Conservation (phyloP, 257 asterid genomes). For the Primulina eburnea region DNA sequence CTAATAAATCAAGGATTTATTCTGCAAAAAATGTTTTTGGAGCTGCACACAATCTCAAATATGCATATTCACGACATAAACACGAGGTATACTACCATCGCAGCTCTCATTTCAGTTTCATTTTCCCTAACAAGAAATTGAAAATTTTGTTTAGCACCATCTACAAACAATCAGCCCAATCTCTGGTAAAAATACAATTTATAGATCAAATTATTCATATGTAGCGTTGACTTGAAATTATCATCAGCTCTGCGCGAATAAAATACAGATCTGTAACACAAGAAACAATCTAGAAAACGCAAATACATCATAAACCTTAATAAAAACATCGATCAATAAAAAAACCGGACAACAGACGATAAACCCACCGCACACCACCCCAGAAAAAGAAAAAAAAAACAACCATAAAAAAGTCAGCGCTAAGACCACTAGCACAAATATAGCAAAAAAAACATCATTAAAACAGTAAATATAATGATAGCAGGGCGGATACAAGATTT, state of each 20-base stretch:
- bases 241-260: neutral
- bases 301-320: no score
- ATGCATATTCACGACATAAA: neutral
- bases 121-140: neutral
- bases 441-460: neutral
- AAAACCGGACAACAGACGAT: neutral
- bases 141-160: neutral
- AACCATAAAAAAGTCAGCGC: slow-evolving; percentile 8
- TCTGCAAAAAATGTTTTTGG: neutral
- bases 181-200: neutral
- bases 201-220: neutral
- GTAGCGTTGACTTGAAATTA: neutral
- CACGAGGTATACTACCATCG: neutral
- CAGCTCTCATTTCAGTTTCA: neutral
- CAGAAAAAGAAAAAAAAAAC: neutral
- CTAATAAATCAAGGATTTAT: neutral
- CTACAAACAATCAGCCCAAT: neutral
- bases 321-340: neutral
- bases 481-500: neutral
- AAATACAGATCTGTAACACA: slow-evolving; percentile 1
- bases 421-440: neutral
- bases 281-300: slow-evolving; percentile 5
- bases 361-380: slow-evolving; percentile 1
- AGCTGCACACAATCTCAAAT: neutral
- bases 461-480: neutral